Conservation (phyloP, 805 yeast genomes). For the Scheffersomyces ergatensis region DNA sequence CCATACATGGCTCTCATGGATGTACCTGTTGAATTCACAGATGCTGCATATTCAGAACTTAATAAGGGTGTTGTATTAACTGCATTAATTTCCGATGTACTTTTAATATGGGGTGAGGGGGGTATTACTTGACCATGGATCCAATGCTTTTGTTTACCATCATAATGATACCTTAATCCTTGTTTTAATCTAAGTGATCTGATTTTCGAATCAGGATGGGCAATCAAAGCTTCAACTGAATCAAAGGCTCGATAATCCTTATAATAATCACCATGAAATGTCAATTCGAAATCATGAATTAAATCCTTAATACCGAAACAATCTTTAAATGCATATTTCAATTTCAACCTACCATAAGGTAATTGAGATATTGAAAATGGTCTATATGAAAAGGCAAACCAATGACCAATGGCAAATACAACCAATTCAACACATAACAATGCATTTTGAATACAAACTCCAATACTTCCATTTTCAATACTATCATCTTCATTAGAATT, state of each 20-base stretch:
- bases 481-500: conserved; percentile 19
- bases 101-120: conserved; percentile 10
- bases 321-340: conserved; percentile 68
- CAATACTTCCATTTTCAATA: conserved; percentile 33
- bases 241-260: conserved; percentile 78
- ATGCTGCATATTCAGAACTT: conserved; percentile 17
- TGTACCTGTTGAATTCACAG: conserved; percentile 27
- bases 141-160: conserved; percentile 87
- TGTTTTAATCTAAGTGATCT: conserved; percentile 70
- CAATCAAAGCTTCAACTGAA: conserved; percentile 66
- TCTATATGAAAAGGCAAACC: conserved; percentile 75
- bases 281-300: conserved; percentile 71
- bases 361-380: conserved; percentile 62
- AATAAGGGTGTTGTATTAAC: conserved; percentile 7
- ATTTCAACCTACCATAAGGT: conserved; percentile 67
- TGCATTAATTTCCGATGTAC: conserved; percentile 28
- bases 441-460: conserved; percentile 71
- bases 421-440: conserved; percentile 80
- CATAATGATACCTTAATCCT: conserved; percentile 77
- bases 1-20: conserved; percentile 31
- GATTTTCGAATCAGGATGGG: conserved; percentile 65
- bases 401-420: conserved; percentile 85
- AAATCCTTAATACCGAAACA: conserved; percentile 77
- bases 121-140: conserved; percentile 26
- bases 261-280: conserved; percentile 67